These are phyloP conservation scores for Suillus placidus DNA, from an alignment of 768 basidiomycete species.

Conservation along the genomic window DNA sequence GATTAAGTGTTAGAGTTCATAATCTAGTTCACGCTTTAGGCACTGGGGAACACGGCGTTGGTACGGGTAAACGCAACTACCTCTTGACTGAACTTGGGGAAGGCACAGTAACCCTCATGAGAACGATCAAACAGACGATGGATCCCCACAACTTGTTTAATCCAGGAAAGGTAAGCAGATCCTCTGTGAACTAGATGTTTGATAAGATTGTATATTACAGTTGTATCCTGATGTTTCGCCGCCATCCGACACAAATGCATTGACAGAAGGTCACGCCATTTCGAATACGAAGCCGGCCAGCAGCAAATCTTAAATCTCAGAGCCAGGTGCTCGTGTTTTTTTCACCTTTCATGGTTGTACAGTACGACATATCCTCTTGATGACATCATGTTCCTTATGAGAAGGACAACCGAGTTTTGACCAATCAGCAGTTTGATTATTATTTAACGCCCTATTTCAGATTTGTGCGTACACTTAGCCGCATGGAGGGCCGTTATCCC, in stretches of 20 bases:
- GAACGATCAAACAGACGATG: slow-evolving; percentile 46
- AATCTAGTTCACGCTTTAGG: slow-evolving; percentile 18
- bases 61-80: slow-evolving; percentile 51
- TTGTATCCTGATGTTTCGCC: slow-evolving; percentile 16
- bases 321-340: background rate
- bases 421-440: background rate
- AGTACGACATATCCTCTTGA: background rate
- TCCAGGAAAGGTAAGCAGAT: slow-evolving; percentile 43
- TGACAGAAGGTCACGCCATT: background rate
- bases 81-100: slow-evolving; percentile 49
- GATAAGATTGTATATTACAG: slow-evolving; percentile 4
- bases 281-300: background rate
- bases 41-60: slow-evolving; percentile 50
- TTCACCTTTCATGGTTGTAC: background rate
- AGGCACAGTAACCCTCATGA: slow-evolving; percentile 55
- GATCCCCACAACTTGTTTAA: slow-evolving; percentile 52
- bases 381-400: background rate
- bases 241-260: background rate
- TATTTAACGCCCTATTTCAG: background rate
- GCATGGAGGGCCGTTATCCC: background rate
- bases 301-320: background rate
- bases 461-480: background rate
- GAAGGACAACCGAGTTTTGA: background rate
- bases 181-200: background rate
- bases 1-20: background rate